Conservation (phyloP, 768 basidiomycete species). For the Mycena maculata region DNA sequence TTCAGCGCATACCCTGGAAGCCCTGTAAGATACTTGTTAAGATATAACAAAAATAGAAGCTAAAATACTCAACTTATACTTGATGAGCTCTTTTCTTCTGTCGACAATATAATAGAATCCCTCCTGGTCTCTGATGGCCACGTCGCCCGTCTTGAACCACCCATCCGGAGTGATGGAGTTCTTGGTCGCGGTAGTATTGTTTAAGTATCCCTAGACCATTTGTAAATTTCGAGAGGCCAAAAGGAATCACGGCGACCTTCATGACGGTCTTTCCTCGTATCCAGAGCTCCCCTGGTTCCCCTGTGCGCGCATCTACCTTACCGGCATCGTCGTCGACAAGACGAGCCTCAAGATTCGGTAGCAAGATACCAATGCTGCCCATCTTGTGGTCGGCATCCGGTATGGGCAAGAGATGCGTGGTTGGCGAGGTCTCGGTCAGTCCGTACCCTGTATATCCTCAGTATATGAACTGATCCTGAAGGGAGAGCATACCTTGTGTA, state of each 20-base stretch:
- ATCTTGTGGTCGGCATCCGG: slow-evolving; percentile 59
- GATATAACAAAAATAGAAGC: not conserved
- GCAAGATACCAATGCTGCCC: slow-evolving; percentile 74
- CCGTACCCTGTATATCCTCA: slow-evolving; percentile 66
- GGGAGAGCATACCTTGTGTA: slow-evolving; percentile 59
- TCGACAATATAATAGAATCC: slow-evolving; percentile 84
- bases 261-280: slow-evolving; percentile 81
- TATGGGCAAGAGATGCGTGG: slow-evolving; percentile 65
- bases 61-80: slow-evolving; percentile 67
- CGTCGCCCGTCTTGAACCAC: slow-evolving; percentile 94
- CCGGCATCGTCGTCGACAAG: slow-evolving; percentile 71
- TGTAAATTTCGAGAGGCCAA: not conserved
- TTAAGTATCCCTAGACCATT: slow-evolving; percentile 72
- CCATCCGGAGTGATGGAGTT: slow-evolving; percentile 75
- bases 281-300: slow-evolving; percentile 85
- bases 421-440: slow-evolving; percentile 86
- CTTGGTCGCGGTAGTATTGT: slow-evolving; percentile 76
- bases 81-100: slow-evolving; percentile 79
- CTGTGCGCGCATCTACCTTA: slow-evolving; percentile 59
- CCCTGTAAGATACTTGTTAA: slow-evolving; percentile 57
- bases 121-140: slow-evolving; percentile 72
- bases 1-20: slow-evolving; percentile 69
- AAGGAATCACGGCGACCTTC: slow-evolving; percentile 65
- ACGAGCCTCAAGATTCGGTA: slow-evolving; percentile 82
- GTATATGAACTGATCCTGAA: not conserved